phyloP scores from a whole-genome alignment of 148 eudicot species.

The Gaultheria prostrata region DNA sequence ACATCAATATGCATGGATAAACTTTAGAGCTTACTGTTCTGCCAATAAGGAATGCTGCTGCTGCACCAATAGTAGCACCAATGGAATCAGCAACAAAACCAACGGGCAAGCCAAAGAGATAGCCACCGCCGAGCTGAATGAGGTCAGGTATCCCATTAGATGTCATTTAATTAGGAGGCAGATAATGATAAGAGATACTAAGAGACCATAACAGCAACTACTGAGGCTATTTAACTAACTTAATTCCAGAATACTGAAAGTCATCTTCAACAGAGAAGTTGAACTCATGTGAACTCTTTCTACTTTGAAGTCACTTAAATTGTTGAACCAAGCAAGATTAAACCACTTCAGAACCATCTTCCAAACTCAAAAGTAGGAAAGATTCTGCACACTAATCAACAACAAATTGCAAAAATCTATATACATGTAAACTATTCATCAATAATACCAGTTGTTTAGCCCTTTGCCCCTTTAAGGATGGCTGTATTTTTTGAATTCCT shows the following conservation, averaged over 20 bases:
- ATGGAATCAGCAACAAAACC: constrained; percentile 88
- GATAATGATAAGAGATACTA: neutral
- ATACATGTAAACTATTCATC: neutral
- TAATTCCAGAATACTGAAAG: neutral
- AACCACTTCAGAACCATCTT: neutral
- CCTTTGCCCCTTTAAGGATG: neutral
- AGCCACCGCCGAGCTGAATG: constrained; percentile 93
- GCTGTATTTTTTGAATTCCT: neutral
- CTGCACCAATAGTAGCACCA: constrained; percentile 91
- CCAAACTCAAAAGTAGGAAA: neutral
- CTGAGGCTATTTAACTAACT: neutral
- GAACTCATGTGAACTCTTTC: neutral
- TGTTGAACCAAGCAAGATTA: neutral
- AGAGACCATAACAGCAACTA: neutral
- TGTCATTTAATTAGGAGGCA: neutral
- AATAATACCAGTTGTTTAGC: neutral
- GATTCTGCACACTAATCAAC: neutral
- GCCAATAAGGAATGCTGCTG: constrained; percentile 85
- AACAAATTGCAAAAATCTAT: neutral
- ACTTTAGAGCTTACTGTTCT: constrained; percentile 62
- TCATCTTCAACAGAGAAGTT: neutral
- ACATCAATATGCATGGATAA: neutral
- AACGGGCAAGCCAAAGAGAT: constrained; percentile 84
- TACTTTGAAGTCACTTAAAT: neutral
- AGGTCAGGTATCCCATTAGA: neutral